Base-by-base conservation (phyloP, 1,139 yeast genomes). In the Saccharomyces uvarum region DNA sequence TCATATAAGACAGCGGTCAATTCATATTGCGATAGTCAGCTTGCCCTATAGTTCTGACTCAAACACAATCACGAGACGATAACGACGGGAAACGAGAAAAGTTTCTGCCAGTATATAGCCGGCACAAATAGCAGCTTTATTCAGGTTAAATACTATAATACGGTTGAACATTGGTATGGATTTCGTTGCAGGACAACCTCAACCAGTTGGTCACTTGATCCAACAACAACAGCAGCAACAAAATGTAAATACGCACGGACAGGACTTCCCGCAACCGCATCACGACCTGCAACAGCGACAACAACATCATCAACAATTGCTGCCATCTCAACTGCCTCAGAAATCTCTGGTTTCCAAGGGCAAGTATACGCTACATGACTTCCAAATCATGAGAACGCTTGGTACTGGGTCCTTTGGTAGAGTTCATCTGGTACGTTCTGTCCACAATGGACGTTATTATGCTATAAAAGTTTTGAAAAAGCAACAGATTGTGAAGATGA, bases 391-490 rank as follows among this genome's bases (percentile, higher is more conserved):
- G 81, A 78, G 99, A 61, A 93, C 99, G 1, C 77, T 93, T 57
- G 99, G 99, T 26, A 93, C 99, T 0, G 99, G 99, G 8, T 90
- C 98, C 3, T 93, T 93, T 75, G 99, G 99, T 29, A 77, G 99
- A 56, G 99, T 93, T 51, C 99, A 93, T 72, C 76, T 93, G 59
- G 97, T 93, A 3, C 77, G 97, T 58, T 85, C 95, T 8, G 88
- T 90, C 51, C 99, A 93, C 73, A 93, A 93, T 73, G 93, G 95
- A 53, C 78, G 98, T 47, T 93, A 84, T 72, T 93, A 93, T 70
- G 98, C 98, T 50, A 89, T 93, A 74, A 93, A 93, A 68, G 96
- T 90, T 38, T 78, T 93, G 63, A 90, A 90, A 65, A 93, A 93
- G 73, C 88, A 87, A 44, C 88, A 91, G 67, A 95, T 93, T 56